Conservation (phyloP, 495 filamentous ascomycete species). For the Cetradonia linearis region DNA sequence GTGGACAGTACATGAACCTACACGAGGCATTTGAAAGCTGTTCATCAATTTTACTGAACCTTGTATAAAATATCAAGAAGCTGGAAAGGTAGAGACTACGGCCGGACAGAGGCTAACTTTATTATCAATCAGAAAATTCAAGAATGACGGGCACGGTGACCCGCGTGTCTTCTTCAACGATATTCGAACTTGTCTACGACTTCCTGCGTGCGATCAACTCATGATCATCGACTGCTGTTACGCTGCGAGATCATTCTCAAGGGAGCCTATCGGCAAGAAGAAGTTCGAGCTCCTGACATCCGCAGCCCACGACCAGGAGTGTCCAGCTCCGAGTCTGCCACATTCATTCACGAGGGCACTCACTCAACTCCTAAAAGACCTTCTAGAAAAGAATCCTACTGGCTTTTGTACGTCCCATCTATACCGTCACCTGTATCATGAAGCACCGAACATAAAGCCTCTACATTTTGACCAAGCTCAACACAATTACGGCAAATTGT, state of each 20-base stretch:
- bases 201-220: constrained; percentile 25
- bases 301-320: not conserved
- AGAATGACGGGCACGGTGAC: constrained; percentile 19
- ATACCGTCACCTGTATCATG: constrained; percentile 24
- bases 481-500: constrained; percentile 21
- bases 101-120: too few relatives aligned
- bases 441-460: constrained; percentile 12
- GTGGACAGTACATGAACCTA: not conserved
- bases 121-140: constrained; percentile 12
- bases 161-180: constrained; percentile 24
- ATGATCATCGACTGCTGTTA: constrained; percentile 27
- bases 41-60: not conserved
- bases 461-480: constrained; percentile 22
- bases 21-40: too few relatives aligned
- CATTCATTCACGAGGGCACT: constrained; percentile 24
- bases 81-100: too few relatives aligned
- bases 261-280: constrained; percentile 19
- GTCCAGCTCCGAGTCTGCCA: constrained; percentile 10
- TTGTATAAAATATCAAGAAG: too few relatives aligned
- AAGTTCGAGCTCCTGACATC: constrained; percentile 27
- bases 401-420: constrained; percentile 24
- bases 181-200: constrained; percentile 19
- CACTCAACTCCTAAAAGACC: constrained; percentile 5
- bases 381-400: constrained; percentile 16
- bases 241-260: constrained; percentile 22